Percentiles rank a stretch among this genome's conserved stretches.
phyloP scores from a whole-genome alignment of 331 rosid species.

The Pyracantha coccinea region DNA sequence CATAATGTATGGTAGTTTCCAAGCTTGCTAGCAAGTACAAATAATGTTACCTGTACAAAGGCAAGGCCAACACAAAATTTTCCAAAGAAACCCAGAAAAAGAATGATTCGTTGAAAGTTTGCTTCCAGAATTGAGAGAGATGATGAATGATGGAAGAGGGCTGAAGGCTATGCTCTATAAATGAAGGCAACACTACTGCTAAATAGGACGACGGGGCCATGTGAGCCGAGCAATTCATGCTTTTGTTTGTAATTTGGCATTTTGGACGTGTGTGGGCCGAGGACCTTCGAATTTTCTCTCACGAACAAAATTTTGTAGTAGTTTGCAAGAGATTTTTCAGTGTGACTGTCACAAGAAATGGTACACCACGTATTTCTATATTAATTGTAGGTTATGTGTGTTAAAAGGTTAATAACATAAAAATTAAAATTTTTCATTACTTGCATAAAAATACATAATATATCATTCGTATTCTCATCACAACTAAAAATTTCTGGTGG shows the following conservation, averaged over 20 bases:
- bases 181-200: neutral
- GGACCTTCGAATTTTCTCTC: constrained; percentile 3
- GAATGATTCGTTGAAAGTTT: neutral
- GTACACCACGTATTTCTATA: too few relatives aligned
- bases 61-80: neutral
- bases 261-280: neutral
- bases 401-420: too few relatives aligned
- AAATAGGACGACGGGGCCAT: constrained; percentile 22
- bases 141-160: neutral
- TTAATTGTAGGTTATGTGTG: too few relatives aligned
- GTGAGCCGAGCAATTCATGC: constrained; percentile 41
- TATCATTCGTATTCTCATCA: too few relatives aligned
- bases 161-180: neutral
- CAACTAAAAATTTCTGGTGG: too few relatives aligned
- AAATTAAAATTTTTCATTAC: too few relatives aligned
- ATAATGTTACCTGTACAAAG: neutral
- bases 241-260: neutral
- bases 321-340: too few relatives aligned
- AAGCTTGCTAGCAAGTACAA: neutral
- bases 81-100: neutral
- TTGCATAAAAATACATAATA: too few relatives aligned
- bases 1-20: neutral
- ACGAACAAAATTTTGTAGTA: constrained; percentile 16
- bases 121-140: neutral
- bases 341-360: too few relatives aligned